Base-by-base conservation (phyloP, 345 rosid species). In the Carallia pectinifolia region DNA sequence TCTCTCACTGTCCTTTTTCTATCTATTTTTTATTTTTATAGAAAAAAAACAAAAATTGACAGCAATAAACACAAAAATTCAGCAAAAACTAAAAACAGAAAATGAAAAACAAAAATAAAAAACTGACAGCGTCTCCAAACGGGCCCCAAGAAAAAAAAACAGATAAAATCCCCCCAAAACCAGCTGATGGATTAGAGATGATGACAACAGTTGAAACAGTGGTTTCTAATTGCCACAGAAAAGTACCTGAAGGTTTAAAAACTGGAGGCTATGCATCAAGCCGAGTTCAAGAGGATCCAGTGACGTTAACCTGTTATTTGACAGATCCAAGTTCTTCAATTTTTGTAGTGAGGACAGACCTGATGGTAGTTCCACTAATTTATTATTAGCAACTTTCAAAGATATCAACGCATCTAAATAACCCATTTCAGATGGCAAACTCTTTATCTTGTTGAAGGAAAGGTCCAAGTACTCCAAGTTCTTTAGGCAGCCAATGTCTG, bases 381-480 rank as follows among this genome's bases (percentile, higher is more conserved):
- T 95, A 79, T 95, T 95, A 76, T 92, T 87, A 56, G 99, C 87
- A 18, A 88, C 85, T 80, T 90, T 95, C 81, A 95, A 73, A 47
- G 85, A 83, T 64, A 82, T 82, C 82, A 95, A 88, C 47, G 85
- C 82, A 68, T 74, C 88, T 74, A 95, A 81, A 81, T 70, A 82
- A 72, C 84, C 75, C 53, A 95, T 84, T 86, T 95, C 98, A 54
- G 69, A 59, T 17, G 99, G 99, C 69, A 95, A 83, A 76, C 39
- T 75, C 86, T 90, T 95, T 79, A 95, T 77, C 81, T 92, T 95
- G 81, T 95, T 95, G 79, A 89, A 95, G 65, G 99, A 95, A 64
- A 95, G 93, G 73, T 95, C 98, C 79, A 95, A 79, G 73, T 77
- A 83, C 87, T 92, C 93, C 81, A 95, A 80, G 52, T 83, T 85